Conservation (phyloP, 1,139 yeast species). For the Yamadazyma sp. region DNA sequence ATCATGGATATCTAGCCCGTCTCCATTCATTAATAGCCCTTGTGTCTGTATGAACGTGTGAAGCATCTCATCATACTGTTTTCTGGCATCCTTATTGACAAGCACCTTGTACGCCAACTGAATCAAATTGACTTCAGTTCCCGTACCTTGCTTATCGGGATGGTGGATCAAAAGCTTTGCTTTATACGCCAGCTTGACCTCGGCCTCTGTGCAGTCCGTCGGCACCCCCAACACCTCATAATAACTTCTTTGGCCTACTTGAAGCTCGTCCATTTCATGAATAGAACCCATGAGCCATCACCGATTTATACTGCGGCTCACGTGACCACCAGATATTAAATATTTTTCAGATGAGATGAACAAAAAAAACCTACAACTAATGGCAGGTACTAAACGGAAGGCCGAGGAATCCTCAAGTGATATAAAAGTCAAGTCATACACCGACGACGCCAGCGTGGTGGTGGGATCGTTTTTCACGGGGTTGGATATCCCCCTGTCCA, state of each 20-base stretch:
- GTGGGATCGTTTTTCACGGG: conserved; percentile 76
- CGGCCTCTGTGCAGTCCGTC: conserved; percentile 32
- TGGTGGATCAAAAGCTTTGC: conserved; percentile 59
- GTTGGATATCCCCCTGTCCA: conserved; percentile 55
- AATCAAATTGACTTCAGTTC: conserved; percentile 29
- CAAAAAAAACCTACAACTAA: conserved; percentile 7
- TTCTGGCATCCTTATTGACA: conserved; percentile 35
- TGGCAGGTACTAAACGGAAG: conserved; percentile 24
- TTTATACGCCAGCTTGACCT: conserved; percentile 63
- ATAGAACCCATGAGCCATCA: too few species aligned
- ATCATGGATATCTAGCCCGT: conserved; percentile 65
- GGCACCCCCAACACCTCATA: conserved; percentile 57
- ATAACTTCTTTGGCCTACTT: conserved; percentile 20
- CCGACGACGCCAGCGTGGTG: conserved; percentile 37
- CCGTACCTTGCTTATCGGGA: conserved; percentile 60
- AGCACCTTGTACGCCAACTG: conserved; percentile 62
- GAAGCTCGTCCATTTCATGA: conserved; percentile 1
- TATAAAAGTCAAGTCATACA: conserved; percentile 25
- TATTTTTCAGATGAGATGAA: conserved; percentile 8
- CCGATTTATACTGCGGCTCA: too few species aligned
- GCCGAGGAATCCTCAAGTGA: conserved; percentile 16
- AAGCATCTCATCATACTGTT: conserved; percentile 50
- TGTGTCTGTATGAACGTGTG: conserved; percentile 36
- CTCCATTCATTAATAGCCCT: conserved; percentile 57
- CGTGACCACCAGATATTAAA: too few species aligned